These are phyloP conservation scores for Leishmania aethiopica DNA, from an alignment of 208 protist genomes.

Conservation along the genomic window DNA sequence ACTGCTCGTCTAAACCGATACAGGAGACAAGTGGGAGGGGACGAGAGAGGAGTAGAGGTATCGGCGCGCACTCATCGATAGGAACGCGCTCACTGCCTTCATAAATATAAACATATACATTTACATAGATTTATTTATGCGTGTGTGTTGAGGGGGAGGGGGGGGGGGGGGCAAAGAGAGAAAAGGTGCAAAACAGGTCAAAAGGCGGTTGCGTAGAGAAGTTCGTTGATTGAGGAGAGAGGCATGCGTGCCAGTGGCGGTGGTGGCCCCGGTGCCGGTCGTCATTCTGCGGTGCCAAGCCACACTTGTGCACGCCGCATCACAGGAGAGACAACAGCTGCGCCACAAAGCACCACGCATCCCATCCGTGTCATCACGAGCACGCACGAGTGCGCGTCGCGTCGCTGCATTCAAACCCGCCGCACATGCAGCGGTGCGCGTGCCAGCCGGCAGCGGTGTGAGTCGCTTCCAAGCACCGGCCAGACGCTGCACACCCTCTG, in stretches of 20 bases:
- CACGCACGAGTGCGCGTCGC: not conserved
- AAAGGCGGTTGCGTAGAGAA: constrained; percentile 3
- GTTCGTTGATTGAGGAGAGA: not conserved
- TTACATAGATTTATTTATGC: not conserved
- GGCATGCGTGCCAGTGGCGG: not conserved
- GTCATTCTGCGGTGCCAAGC: not conserved
- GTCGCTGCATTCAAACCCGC: not conserved
- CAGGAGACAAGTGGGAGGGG: not conserved
- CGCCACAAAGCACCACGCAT: not conserved
- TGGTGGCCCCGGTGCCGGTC: not conserved
- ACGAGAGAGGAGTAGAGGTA: not conserved
- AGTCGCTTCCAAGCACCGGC: not conserved
- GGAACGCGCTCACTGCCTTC: not conserved
- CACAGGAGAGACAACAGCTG: not conserved
- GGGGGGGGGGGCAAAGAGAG: not conserved
- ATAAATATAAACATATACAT: not conserved
- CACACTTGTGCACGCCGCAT: not conserved
- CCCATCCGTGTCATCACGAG: not conserved
- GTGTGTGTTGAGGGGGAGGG: not conserved
- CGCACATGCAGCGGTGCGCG: not conserved
- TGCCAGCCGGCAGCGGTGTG: not conserved
- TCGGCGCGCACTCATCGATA: not conserved
- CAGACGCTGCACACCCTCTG: not conserved
- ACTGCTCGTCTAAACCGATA: not conserved
- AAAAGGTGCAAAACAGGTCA: not conserved